Conservation (phyloP, 1,284 basidiomycete species). For the Rhodotorula sp. region DNA sequence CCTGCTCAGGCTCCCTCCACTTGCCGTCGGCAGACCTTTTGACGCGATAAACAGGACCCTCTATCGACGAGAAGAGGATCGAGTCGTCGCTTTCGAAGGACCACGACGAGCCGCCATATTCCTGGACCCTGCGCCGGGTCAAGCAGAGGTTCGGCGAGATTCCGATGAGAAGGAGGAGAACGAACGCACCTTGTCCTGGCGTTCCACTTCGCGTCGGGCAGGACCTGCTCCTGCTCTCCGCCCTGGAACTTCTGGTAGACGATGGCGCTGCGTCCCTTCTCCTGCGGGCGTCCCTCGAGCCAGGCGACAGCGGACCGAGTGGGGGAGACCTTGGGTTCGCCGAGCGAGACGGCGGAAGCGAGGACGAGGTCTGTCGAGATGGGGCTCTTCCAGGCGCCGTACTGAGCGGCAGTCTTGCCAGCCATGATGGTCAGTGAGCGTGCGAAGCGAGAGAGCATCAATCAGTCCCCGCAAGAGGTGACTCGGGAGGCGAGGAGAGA, state of each 20-base stretch:
- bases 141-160: background rate
- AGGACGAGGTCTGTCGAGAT: slow-evolving; percentile 58
- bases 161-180: background rate
- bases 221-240: slow-evolving; percentile 52
- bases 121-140: slow-evolving; percentile 38
- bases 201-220: slow-evolving; percentile 57
- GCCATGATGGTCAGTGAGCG: background rate
- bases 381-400: slow-evolving; percentile 62
- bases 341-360: slow-evolving; percentile 48
- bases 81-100: slow-evolving; percentile 56
- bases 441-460: background rate
- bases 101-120: slow-evolving; percentile 57
- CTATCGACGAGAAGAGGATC: slow-evolving; percentile 60
- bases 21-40: slow-evolving; percentile 46
- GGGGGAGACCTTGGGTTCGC: slow-evolving; percentile 46
- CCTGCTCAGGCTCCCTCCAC: slow-evolving; percentile 53
- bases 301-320: slow-evolving; percentile 46
- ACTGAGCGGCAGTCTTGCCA: slow-evolving; percentile 51
- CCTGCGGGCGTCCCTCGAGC: slow-evolving; percentile 62
- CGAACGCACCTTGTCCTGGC: slow-evolving; percentile 51
- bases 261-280: slow-evolving; percentile 60
- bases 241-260: slow-evolving; percentile 53
- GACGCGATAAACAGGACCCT: slow-evolving; percentile 57
- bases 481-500: background rate
- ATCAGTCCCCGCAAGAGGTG: no score